phyloP scores from a whole-genome alignment of 2,329 filamentous ascomycete genomes.

The Mycosphaerella sp. region DNA sequence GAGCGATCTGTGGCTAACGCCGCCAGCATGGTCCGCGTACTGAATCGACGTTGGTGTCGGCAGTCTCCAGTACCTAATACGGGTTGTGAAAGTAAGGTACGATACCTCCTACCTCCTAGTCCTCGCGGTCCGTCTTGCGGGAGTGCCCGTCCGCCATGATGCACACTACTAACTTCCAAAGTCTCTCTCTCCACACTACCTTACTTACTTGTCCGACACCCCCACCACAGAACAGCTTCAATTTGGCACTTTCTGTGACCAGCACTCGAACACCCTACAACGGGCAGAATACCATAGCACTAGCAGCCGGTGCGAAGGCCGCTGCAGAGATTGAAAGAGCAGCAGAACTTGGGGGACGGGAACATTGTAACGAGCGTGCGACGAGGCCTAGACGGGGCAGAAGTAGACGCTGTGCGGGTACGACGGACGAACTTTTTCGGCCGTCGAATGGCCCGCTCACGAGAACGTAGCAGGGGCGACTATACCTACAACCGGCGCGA shows the following conservation, averaged over 20 bases:
- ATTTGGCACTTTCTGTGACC: background rate
- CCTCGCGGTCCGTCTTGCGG: no score
- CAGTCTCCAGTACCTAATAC: no score
- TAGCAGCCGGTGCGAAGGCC: background rate
- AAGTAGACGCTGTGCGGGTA: constrained; percentile 6
- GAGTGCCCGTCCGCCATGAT: no score
- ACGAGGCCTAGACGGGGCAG: background rate
- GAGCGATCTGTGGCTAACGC: background rate
- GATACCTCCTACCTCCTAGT: no score
- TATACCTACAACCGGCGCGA: constrained; percentile 15
- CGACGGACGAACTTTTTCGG: constrained; percentile 11
- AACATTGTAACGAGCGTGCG: background rate
- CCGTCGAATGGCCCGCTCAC: constrained; percentile 24
- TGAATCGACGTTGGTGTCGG: no score
- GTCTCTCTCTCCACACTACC: no score
- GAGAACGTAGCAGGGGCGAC: constrained; percentile 24
- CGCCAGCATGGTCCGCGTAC: no score
- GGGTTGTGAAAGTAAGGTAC: no score
- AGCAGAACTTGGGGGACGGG: background rate
- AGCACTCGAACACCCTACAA: background rate
- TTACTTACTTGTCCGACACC: no score
- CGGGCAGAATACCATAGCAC: background rate
- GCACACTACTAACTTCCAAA: no score
- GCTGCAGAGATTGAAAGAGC: background rate
- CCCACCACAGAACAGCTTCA: background rate